A percentile compares a stretch with the other conserved stretches of the same genome.
phyloP scores from a whole-genome alignment of 2,329 filamentous ascomycete species.

The Clonostachys rhizophaga region DNA sequence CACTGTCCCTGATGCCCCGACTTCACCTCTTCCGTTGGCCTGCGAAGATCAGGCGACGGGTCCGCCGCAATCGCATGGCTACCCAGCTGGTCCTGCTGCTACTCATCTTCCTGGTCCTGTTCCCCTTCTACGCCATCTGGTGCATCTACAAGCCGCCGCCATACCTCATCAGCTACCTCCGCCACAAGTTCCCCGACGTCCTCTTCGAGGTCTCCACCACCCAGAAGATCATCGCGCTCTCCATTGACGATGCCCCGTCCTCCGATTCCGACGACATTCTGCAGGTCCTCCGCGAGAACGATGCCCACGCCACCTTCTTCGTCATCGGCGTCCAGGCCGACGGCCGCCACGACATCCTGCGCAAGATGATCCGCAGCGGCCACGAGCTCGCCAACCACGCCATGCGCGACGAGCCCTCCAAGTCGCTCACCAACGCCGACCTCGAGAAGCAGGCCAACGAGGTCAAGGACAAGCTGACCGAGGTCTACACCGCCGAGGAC shows the following conservation, averaged over 20 bases:
- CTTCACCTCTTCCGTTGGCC: conserved; percentile 48
- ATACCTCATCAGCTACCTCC: conserved; percentile 66
- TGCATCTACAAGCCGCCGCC: conserved; percentile 76
- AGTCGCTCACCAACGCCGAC: conserved; percentile 50
- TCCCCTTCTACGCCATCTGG: conserved; percentile 50
- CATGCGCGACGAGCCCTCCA: conserved; percentile 79
- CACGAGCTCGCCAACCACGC: conserved; percentile 84
- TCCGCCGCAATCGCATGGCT: conserved; percentile 53
- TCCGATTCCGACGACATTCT: conserved; percentile 67
- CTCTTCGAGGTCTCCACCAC: conserved; percentile 62
- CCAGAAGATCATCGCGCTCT: conserved; percentile 71
- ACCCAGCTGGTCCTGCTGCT: conserved; percentile 38
- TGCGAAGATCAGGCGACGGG: conserved; percentile 50
- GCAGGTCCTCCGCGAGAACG: conserved; percentile 57
- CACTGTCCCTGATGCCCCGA: conserved; percentile 22
- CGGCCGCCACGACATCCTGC: conserved; percentile 48
- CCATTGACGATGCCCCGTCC: conserved; percentile 83
- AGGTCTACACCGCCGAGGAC: conserved; percentile 46
- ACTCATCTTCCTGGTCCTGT: conserved; percentile 25
- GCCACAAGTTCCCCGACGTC: conserved; percentile 70
- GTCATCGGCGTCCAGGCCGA: conserved; percentile 75
- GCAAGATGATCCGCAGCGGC: conserved; percentile 52
- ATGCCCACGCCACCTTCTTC: conserved; percentile 80
- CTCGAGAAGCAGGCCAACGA: conserved; percentile 58
- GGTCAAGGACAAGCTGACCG: conserved; percentile 57